A percentile compares a stretch with the other conserved stretches of the same genome.
phyloP scores from a whole-genome alignment of 805 yeast genomes.

The Ogataea pignaliae region DNA sequence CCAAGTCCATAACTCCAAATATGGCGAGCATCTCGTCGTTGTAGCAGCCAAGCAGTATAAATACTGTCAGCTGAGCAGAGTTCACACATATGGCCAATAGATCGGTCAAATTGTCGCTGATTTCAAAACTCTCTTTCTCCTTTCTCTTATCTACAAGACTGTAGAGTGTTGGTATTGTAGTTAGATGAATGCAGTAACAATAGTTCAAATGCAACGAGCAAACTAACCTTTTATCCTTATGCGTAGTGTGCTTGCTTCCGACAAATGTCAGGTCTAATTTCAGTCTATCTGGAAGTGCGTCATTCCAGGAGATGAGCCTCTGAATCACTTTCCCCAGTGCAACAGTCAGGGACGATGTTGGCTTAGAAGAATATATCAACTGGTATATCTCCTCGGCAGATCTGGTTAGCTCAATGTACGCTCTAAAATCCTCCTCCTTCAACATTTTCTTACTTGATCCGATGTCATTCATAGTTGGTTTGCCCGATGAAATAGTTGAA shows the following conservation, averaged over 20 bases:
- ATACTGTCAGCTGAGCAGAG: conserved; percentile 23
- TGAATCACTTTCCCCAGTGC: conserved; percentile 19
- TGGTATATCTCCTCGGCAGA: conserved; percentile 22
- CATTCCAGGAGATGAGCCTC: conserved; percentile 22
- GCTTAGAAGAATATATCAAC: conserved; percentile 15
- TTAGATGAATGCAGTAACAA: conserved; percentile 25
- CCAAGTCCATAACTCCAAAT: conserved; percentile 28
- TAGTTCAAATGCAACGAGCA: conserved; percentile 24
- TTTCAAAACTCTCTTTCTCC: conserved; percentile 5
- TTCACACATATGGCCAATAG: conserved; percentile 22
- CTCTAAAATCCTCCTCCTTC: conserved; percentile 13
- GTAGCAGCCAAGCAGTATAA: conserved; percentile 14
- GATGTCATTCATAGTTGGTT: not conserved
- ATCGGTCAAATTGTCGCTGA: conserved; percentile 16
- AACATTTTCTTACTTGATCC: not conserved
- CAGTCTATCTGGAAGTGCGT: conserved; percentile 15
- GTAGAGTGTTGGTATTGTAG: conserved; percentile 25
- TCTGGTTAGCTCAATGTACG: conserved; percentile 18
- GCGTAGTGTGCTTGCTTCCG: conserved; percentile 10
- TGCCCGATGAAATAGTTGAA: not conserved
- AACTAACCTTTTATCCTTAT: conserved; percentile 16
- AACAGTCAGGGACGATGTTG: conserved; percentile 10
- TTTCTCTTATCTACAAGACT: conserved; percentile 19
- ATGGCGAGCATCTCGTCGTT: conserved; percentile 20
- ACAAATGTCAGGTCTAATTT: conserved; percentile 6